Evolutionary conservation across 2,329 filamentous ascomycete species (phyloP), one percentile per base, ranked within the genome.

Genomic region (Fusarium transvaalense): DNA sequence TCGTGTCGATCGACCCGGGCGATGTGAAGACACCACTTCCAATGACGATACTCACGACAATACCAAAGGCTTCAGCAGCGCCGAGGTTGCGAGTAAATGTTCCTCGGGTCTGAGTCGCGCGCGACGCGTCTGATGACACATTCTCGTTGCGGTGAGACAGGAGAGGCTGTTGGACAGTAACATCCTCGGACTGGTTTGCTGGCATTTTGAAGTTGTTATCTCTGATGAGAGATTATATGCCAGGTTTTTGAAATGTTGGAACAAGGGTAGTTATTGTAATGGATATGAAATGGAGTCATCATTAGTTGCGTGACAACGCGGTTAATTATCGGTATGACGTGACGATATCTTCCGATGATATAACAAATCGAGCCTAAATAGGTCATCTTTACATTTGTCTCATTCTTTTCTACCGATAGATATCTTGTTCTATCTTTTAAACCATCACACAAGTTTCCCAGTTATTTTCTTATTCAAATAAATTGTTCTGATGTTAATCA

Each of bases 21-120:
- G 88, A 89, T 0, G 88, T 89, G 69, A 91, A 91, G 19, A 91
- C 85, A 34, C 88, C 88, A 53, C 85, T 88, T 10, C 88, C 88
- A 47, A 90, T 89, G 55, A 89, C 87, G 63, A 90, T 86, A 69
- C 86, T 87, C 62, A 90, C 84, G 39, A 90, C 81, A 46, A 90
- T 86, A 23, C 85, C 86, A 65, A 89, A 89, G 0, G 83, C 83
- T 68, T 85, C 83, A 29, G 81, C 57, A 12, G 82, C 75, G 27
- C 82, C 83, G 6, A 85, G 81, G 64, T 81, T 83, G n/a, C 79
- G 77, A 39, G 74, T 78, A 64, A 84, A 84, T 9, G 78, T 64
- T 12, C 66, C 61, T 8, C 59, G 66, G 23, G 27, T 21, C 15
- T 13, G 42, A 25, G 47, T 46, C 15, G 56, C 60, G 17, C 46